Evolutionary conservation across 208 protist genomes (phyloP), one percentile per base, ranked within the genome.

Genomic region (Leishmania major): DNA sequence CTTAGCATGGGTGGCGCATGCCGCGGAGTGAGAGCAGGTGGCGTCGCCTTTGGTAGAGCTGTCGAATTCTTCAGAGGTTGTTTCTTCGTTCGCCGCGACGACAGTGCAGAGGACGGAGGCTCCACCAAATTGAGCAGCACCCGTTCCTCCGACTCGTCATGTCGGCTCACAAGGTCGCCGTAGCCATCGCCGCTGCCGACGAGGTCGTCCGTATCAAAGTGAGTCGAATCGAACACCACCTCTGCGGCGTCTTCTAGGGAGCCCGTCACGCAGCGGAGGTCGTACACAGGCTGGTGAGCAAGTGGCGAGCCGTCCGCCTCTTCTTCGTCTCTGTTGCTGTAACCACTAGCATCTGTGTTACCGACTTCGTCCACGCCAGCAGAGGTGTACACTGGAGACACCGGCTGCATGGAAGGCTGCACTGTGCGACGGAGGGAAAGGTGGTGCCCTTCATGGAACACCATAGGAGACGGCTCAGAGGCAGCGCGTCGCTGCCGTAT

Each of bases 401-500:
- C 22, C 37, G 67, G 15, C 37, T 49, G 67, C 37, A n/a, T n/a
- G 31, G 67, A n/a, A 13, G 67, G 37, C 37, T 72, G 67, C 67
- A 13, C 19, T 47, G 55, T 64, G 19, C 47, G 25, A 13, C 49
- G 45, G 37, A 74, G 60, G n/a, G 49, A 53, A 28, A 66, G 70
- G 25, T 77, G 71, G 5, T 60, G 7, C 40, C 49, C 59, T 19
- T 74, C 73, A 5, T 74, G 35, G 19, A 74, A n/a, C 22, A 19
- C 37, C 25, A 13, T 59, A 15, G 71, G 79, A 35, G 73, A 78
- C 43, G 73, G 51, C 60, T 73, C 62, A 35, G 73, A 66, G 62
- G 62, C 71, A 67, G 73, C 40, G 55, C 51, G 73, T 31, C 17
- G 31, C 43, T 45, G 31, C 47, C 4, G 7, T 71, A 17, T 19